These are phyloP conservation scores for Leishmania major DNA, from an alignment of 208 protist genomes.

Conservation along the genomic window DNA sequence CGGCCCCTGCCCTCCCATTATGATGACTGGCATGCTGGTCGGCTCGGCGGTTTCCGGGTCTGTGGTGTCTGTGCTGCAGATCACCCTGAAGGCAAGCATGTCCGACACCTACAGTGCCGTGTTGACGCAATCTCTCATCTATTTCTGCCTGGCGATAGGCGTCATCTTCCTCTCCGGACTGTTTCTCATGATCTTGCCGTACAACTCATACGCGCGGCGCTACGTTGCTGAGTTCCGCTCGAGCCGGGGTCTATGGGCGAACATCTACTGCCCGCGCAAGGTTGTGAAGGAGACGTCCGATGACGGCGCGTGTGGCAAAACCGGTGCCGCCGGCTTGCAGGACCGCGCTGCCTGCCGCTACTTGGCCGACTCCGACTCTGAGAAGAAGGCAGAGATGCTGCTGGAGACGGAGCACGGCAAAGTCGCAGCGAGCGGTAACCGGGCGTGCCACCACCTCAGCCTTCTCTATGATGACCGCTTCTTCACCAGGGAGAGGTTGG, in stretches of 20 bases:
- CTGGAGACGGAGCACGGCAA: background rate
- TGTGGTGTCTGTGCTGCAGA: constrained; percentile 72
- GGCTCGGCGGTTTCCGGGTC: constrained; percentile 68
- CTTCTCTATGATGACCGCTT: constrained; percentile 42
- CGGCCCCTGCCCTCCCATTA: constrained; percentile 68
- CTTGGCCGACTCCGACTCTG: constrained; percentile 12
- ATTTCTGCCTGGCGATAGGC: constrained; percentile 68
- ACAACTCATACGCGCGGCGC: constrained; percentile 61
- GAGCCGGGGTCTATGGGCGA: constrained; percentile 41
- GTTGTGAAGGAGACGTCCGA: background rate
- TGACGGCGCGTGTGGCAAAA: background rate
- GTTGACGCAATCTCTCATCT: constrained; percentile 67
- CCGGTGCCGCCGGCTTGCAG: background rate
- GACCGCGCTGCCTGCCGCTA: background rate
- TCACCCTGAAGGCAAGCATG: constrained; percentile 76
- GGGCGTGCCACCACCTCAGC: constrained; percentile 3
- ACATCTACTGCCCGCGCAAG: constrained; percentile 49
- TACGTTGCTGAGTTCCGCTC: constrained; percentile 82
- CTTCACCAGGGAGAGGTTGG: constrained; percentile 10
- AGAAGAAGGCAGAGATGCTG: constrained; percentile 1
- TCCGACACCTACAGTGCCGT: constrained; percentile 46
- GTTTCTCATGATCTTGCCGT: constrained; percentile 47
- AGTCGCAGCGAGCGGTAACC: background rate
- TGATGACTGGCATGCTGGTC: constrained; percentile 70
- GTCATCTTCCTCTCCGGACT: constrained; percentile 63